Percentiles rank a stretch among this genome's conserved stretches.
phyloP scores from a whole-genome alignment of 257 asterid genomes.

The Primulina huaijiensis region DNA sequence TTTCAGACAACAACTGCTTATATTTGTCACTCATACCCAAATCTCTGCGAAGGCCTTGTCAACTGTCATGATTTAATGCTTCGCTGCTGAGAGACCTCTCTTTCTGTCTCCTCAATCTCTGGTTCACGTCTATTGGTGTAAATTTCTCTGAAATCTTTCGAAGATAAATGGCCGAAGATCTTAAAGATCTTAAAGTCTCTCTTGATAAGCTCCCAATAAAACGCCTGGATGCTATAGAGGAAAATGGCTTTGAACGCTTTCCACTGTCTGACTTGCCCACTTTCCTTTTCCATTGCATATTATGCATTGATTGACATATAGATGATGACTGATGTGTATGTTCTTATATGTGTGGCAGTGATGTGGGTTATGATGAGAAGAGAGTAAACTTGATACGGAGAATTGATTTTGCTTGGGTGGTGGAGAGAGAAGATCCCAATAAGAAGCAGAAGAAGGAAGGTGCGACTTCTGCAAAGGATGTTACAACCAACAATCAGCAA shows the following conservation, averaged over 20 bases:
- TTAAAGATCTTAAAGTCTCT: constrained; percentile 57
- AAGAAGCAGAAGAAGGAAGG: constrained; percentile 74
- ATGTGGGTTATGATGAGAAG: constrained; percentile 80
- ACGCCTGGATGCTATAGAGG: constrained; percentile 67
- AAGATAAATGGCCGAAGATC: constrained; percentile 51
- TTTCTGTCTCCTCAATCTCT: constrained; percentile 5
- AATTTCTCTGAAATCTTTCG: constrained; percentile 17
- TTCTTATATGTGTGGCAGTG: constrained; percentile 42
- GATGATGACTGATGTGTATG: constrained; percentile 16
- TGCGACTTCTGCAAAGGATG: constrained; percentile 40
- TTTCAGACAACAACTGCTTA: constrained; percentile 8
- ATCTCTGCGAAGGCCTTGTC: constrained; percentile 13
- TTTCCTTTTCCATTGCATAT: neutral
- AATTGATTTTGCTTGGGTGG: constrained; percentile 90
- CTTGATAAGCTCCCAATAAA: constrained; percentile 87
- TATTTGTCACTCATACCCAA: neutral
- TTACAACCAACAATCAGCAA: constrained; percentile 49
- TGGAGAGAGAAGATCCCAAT: constrained; percentile 87
- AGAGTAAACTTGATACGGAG: constrained; percentile 68
- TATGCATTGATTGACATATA: neutral
- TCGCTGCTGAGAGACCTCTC: constrained; percentile 13
- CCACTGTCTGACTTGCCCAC: constrained; percentile 46
- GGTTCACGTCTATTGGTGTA: constrained; percentile 10
- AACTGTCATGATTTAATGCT: constrained; percentile 10
- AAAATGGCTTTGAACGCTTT: constrained; percentile 76